Evolutionary conservation across 495 filamentous ascomycete genomes (phyloP), one percentile per base, ranked within the genome.

Genomic region (Cryomyces minteri): DNA sequence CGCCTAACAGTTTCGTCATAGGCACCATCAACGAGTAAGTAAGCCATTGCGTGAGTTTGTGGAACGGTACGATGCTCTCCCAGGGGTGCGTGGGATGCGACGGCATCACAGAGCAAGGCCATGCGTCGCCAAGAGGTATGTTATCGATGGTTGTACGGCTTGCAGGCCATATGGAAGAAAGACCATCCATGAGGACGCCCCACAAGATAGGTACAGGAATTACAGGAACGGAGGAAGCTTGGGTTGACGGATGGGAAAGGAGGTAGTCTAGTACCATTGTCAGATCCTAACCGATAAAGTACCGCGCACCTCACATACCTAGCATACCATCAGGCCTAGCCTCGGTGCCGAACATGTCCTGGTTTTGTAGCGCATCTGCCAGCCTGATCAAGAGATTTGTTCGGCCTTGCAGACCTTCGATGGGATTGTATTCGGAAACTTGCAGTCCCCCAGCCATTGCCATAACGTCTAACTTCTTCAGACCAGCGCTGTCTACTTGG

Each of bases 1-100:
- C 76, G 40, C 75, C 69, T 44, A 90, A 70, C 4, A 94, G 61
- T 49, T 74, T 82, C 28, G 75, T 70, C 74, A 94, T 90, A 0
- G 86, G 86, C 11, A 85, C 82, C 73, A 87, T 85, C 30, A 94
- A 65, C 14, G 85, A 92, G 62, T 92, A 94, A 5, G 79, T 77
- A 44, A 88, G 77, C 84, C 84, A 92, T 52, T 92, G 84, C 0
- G 84, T 88, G 30, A 88, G 73, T 55, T 92, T 92, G 65, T 92
- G 84, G 72, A 94, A 92, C 1, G 92, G 88, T 5, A 94, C 79
- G 51, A 98, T 94, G 53, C 73, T 81, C 57, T 98, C 88, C 92
- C 90, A 96, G 0, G 79, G 71, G 31, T 78, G 71, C 8, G 78
- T 72, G 14, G 80, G 80, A 12, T 82, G 76, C 4, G 74, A 77